Conservation (phyloP, 2,329 filamentous ascomycete species). For the Blastomyces silverae region DNA sequence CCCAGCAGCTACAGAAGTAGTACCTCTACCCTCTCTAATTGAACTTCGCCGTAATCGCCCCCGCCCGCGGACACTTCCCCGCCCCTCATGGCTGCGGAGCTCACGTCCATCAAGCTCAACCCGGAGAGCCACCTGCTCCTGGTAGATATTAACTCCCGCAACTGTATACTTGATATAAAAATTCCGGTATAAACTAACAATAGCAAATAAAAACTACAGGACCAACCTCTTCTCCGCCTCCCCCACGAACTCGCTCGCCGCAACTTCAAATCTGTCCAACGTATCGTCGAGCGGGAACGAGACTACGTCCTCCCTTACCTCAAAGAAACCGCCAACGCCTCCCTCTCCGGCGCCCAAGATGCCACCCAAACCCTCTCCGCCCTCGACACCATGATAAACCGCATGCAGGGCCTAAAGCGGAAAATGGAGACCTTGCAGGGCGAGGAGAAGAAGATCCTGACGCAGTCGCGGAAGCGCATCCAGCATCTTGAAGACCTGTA, state of each 20-base stretch:
- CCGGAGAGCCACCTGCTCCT: constrained; percentile 46
- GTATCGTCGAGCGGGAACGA: constrained; percentile 43
- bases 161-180: constrained; percentile 7
- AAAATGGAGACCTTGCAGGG: constrained; percentile 72
- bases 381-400: constrained; percentile 75
- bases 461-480: constrained; percentile 68
- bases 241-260: constrained; percentile 88
- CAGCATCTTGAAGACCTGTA: constrained; percentile 76
- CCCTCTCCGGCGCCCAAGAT: constrained; percentile 55
- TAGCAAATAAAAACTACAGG: constrained; percentile 46
- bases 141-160: constrained; percentile 28
- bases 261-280: constrained; percentile 74
- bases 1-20: not conserved
- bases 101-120: constrained; percentile 45
- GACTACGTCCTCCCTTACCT: constrained; percentile 45
- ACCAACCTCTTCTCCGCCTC: constrained; percentile 87
- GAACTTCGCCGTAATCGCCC: not conserved
- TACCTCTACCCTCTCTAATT: not conserved
- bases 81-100: constrained; percentile 37
- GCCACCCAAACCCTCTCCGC: constrained; percentile 68
- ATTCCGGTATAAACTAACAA: not conserved
- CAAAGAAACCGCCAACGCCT: constrained; percentile 52
- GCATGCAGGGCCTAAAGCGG: constrained; percentile 79
- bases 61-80: not conserved
- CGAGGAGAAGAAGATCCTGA: constrained; percentile 71